Base-by-base conservation (phyloP, 257 asterid genomes). In the Echium plantagineum region DNA sequence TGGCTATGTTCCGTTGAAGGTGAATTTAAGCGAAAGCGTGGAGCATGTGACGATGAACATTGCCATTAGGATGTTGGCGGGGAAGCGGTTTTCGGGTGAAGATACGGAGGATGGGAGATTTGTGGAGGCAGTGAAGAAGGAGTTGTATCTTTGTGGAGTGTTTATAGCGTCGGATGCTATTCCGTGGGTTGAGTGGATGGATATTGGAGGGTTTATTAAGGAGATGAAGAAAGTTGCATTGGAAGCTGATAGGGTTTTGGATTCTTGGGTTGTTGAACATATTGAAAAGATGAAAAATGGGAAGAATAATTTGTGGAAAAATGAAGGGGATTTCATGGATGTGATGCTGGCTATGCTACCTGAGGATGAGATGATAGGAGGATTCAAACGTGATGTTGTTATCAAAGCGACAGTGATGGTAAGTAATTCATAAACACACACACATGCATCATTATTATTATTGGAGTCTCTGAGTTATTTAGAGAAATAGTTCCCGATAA, bases 361-460 rank as follows among this genome's bases (percentile, higher is more conserved):
- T 0, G 79, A 77, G 66, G 55, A 69, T 21, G 66, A n/a, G n/a
- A n/a, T n/a, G n/a, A n/a, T n/a, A n/a, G n/a, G n/a, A n/a, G n/a
- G n/a, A n/a, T n/a, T n/a, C 66, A 24, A 55, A 1, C 73, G 83
- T 26, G 72, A 68, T 15, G 74, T 74, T 22, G 56, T 80, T 65
- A 78, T 84, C 77, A 84, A 81, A 76, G 75, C 94, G 21, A 81
- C 89, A 0, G 28, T 78, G 21, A 57, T 64, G 66, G 94, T 84
- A 78, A 48, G 61, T 9, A 32, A 32, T 32, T 32, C 9, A 32
- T 32, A 32, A 32, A 32, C 42, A 32, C 42, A 32, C 42, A n/a
- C n/a, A n/a, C n/a, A n/a, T n/a, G n/a, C n/a, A n/a, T n/a, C n/a
- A n/a, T n/a, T n/a, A n/a, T n/a, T n/a, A n/a, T n/a, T n/a, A n/a